phyloP scores from a whole-genome alignment of 352 stramenopile genomes.

The Lagenidium sp. region DNA sequence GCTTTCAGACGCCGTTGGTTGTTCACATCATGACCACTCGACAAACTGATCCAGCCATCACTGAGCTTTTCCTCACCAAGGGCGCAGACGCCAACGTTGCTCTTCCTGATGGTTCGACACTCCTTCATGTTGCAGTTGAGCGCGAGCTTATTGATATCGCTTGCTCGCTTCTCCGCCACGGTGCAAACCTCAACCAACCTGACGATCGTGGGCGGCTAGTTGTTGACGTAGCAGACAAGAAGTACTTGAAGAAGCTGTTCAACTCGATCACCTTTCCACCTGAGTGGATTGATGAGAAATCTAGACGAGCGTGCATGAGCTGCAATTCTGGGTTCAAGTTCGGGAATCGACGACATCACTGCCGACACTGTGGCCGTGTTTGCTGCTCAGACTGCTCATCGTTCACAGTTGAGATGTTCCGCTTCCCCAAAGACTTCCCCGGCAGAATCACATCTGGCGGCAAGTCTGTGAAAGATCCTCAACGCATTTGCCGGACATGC shows the following conservation, averaged over 20 bases:
- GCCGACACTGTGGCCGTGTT: slow-evolving; percentile 76
- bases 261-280: slow-evolving; percentile 64
- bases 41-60: slow-evolving; percentile 72
- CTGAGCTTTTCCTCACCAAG: slow-evolving; percentile 56
- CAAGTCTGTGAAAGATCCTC: slow-evolving; percentile 67
- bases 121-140: slow-evolving; percentile 77
- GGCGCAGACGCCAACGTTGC: slow-evolving; percentile 63
- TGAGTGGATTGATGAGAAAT: slow-evolving; percentile 75
- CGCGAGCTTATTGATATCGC: slow-evolving; percentile 75
- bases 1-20: slow-evolving; percentile 68
- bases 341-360: slow-evolving; percentile 70
- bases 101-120: slow-evolving; percentile 69
- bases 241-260: slow-evolving; percentile 79
- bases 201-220: slow-evolving; percentile 68
- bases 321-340: slow-evolving; percentile 73
- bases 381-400: slow-evolving; percentile 80
- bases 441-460: slow-evolving; percentile 45
- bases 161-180: slow-evolving; percentile 59
- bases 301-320: slow-evolving; percentile 62
- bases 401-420: slow-evolving; percentile 69
- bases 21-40: slow-evolving; percentile 84
- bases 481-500: slow-evolving; percentile 78
- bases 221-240: slow-evolving; percentile 69
- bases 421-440: slow-evolving; percentile 81
- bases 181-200: slow-evolving; percentile 60